These are phyloP conservation scores for Pseudotsuga menziesii DNA, from an alignment of 75 land plant species.

Conservation along the genomic window DNA sequence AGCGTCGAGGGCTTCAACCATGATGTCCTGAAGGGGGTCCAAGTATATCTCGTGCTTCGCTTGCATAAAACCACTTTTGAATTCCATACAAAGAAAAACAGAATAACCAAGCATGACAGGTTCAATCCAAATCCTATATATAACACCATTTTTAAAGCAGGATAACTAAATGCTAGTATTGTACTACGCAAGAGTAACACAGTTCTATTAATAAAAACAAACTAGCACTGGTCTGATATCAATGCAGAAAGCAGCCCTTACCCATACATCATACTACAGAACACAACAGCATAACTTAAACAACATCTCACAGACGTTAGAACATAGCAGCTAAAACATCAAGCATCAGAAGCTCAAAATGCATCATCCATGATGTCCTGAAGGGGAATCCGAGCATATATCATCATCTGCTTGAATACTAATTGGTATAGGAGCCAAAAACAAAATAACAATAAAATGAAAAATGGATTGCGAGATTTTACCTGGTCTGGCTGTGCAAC, in stretches of 20 bases:
- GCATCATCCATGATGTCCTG: slow-evolving; percentile 47
- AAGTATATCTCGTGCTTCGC: slow-evolving; percentile 45
- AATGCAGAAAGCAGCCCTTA: no score
- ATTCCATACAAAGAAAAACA: no score
- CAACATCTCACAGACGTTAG: no score
- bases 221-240: no score
- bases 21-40: slow-evolving; percentile 53
- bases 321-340: not conserved
- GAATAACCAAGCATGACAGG: no score
- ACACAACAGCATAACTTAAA: not conserved
- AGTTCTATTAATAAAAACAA: not conserved
- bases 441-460: slow-evolving; percentile 2
- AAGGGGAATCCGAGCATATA: slow-evolving; percentile 58
- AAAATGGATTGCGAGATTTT: not conserved
- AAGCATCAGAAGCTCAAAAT: slow-evolving; percentile 41
- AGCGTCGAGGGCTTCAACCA: not conserved
- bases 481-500: slow-evolving; percentile 98
- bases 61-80: no score
- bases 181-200: not conserved
- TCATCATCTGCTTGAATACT: slow-evolving; percentile 10
- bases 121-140: no score
- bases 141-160: no score
- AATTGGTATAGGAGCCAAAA: slow-evolving; percentile 3
- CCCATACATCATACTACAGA: not conserved
- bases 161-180: not conserved